Percentiles rank a stretch among this genome's conserved stretches.
These are phyloP conservation scores for Hippophae gyantsensis DNA, from an alignment of 306 rosid species.

Conservation along the genomic window DNA sequence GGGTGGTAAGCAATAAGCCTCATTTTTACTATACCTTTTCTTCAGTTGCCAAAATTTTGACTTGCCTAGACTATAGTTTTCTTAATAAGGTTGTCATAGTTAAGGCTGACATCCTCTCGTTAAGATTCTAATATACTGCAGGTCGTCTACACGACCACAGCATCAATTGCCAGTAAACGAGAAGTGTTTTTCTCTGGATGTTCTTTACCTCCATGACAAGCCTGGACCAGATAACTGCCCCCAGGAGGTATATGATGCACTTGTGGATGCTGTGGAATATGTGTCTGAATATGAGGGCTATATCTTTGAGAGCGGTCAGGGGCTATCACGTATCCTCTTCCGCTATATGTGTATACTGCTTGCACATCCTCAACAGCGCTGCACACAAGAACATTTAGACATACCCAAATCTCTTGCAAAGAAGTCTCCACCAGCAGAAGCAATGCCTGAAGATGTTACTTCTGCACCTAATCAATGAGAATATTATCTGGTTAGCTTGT, in stretches of 20 bases:
- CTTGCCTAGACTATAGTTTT: constrained; percentile 1
- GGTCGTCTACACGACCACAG: constrained; percentile 59
- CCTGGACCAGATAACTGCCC: constrained; percentile 96
- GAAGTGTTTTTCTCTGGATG: constrained; percentile 78
- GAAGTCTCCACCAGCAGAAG: constrained; percentile 44
- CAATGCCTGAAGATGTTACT: constrained; percentile 44
- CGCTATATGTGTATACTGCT: constrained; percentile 54
- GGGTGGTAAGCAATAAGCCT: constrained; percentile 53
- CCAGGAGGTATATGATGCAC: constrained; percentile 72
- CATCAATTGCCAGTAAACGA: constrained; percentile 76
- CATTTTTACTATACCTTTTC: constrained; percentile 5
- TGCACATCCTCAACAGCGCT: constrained; percentile 86
- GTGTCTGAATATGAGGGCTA: constrained; percentile 90
- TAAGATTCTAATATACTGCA: constrained; percentile 82
- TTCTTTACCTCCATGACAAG: constrained; percentile 88
- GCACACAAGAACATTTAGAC: constrained; percentile 59
- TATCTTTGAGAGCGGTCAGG: constrained; percentile 89
- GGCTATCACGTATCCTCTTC: constrained; percentile 56
- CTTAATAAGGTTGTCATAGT: not conserved
- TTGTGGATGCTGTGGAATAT: constrained; percentile 79
- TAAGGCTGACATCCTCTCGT: constrained; percentile 23
- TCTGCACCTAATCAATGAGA: constrained; percentile 44
- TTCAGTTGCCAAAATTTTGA: not conserved
- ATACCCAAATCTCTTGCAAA: constrained; percentile 68
- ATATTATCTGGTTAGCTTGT: not conserved